Percentiles rank a stretch among this genome's conserved stretches.
These are phyloP conservation scores for Cytauxzoon felis DNA, from an alignment of 169 alveolate genomes.

Conservation along the genomic window DNA sequence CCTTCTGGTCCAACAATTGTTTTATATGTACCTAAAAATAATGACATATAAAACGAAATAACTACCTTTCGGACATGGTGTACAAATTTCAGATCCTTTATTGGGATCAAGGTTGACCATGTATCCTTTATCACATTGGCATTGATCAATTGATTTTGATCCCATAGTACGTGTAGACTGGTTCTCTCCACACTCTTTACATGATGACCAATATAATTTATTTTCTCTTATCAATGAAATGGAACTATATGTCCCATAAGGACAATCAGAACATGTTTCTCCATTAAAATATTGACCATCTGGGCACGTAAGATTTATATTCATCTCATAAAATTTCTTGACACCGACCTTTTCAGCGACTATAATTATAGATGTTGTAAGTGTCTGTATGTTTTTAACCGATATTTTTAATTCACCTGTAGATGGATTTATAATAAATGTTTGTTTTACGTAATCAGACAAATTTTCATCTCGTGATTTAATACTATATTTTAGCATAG, in stretches of 20 bases:
- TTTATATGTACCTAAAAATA: slow-evolving; percentile 56
- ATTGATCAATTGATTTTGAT: slow-evolving; percentile 61
- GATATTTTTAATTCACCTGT: slow-evolving; percentile 19
- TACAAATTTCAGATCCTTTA: slow-evolving; percentile 34
- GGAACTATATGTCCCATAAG: slow-evolving; percentile 67
- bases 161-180: slow-evolving; percentile 62
- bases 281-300: slow-evolving; percentile 65
- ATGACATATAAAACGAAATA: neutral
- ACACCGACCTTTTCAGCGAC: slow-evolving; percentile 39
- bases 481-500: slow-evolving; percentile 6
- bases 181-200: slow-evolving; percentile 51
- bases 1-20: slow-evolving; percentile 39
- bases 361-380: slow-evolving; percentile 10
- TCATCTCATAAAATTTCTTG: neutral
- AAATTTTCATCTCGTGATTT: slow-evolving; percentile 4
- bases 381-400: slow-evolving; percentile 2
- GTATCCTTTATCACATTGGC: slow-evolving; percentile 73
- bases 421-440: slow-evolving; percentile 1
- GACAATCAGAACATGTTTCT: slow-evolving; percentile 68
- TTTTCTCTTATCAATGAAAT: neutral
- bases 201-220: slow-evolving; percentile 18
- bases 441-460: neutral
- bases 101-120: slow-evolving; percentile 1
- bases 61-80: slow-evolving; percentile 38
- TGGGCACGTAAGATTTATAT: slow-evolving; percentile 51